Conservation (phyloP, 129 eudicot genomes). For the Pseudognaphalium luteoalbum region DNA sequence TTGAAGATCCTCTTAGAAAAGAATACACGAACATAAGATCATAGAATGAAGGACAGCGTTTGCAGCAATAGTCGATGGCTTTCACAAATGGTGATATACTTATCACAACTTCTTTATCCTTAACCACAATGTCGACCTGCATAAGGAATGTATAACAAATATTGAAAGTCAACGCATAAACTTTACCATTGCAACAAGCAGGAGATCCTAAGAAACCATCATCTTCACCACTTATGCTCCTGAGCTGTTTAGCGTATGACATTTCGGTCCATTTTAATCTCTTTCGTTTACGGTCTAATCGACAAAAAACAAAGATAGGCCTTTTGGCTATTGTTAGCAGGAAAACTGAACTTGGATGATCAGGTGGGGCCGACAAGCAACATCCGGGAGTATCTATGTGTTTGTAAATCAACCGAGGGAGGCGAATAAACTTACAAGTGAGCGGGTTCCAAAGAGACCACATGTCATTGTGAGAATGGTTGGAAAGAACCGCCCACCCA, state of each 20-base stretch:
- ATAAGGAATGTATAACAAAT: not conserved
- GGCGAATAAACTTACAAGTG: not conserved
- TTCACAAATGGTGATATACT: not conserved
- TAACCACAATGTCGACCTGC: constrained; percentile 6
- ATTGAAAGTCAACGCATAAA: not conserved
- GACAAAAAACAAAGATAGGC: not conserved
- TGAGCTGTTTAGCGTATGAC: constrained; percentile 15
- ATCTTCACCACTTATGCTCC: not conserved
- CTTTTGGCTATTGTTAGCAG: not conserved
- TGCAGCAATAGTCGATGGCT: not conserved
- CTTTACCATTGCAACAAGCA: constrained; percentile 13
- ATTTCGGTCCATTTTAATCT: constrained; percentile 21
- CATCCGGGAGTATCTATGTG: not conserved
- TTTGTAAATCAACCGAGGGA: not conserved
- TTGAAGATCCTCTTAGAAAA: not conserved
- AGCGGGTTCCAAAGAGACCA: constrained; percentile 10
- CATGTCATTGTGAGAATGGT: not conserved
- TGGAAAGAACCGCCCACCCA: constrained; percentile 6
- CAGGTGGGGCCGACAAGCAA: not conserved
- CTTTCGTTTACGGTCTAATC: constrained; percentile 5
- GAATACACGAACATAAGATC: not conserved
- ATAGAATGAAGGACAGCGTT: not conserved
- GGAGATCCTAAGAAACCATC: not conserved
- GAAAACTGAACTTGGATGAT: not conserved
- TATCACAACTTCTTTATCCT: constrained; percentile 5